Percentiles rank a stretch among this genome's conserved stretches.
Evolutionary conservation across 805 yeast genomes (phyloP).

Genomic region (Kuraishia hungarica): DNA sequence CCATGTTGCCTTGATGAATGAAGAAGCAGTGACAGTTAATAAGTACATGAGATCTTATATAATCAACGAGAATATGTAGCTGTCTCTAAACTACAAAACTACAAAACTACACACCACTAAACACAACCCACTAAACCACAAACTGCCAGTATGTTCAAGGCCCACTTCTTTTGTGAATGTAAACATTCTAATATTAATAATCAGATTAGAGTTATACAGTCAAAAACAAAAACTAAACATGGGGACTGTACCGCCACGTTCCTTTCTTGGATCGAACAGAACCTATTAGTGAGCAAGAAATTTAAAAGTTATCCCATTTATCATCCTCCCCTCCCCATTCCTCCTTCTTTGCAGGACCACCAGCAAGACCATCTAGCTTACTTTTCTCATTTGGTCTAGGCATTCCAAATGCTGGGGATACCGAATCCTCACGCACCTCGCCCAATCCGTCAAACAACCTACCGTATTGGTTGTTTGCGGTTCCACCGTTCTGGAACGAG

Average conservation of each 20-base stretch:
- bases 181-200: not conserved
- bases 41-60: not conserved
- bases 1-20: conserved; percentile 27
- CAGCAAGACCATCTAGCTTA: conserved; percentile 38
- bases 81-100: too few species aligned
- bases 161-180: not conserved
- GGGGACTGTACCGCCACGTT: not conserved
- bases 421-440: conserved; percentile 22
- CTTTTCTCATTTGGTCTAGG: conserved; percentile 50
- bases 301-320: conserved; percentile 63
- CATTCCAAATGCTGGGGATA: conserved; percentile 64
- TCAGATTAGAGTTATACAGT: not conserved
- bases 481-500: conserved; percentile 31
- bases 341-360: conserved; percentile 29
- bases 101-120: too few species aligned
- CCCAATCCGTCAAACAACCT: conserved; percentile 51
- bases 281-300: conserved; percentile 17
- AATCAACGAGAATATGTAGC: too few species aligned
- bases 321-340: conserved; percentile 37
- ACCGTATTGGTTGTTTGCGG: conserved; percentile 35
- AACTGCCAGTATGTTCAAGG: not conserved
- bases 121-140: too few species aligned
- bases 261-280: conserved; percentile 9
- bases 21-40: not conserved
- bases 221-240: not conserved